These are phyloP conservation scores for Torrubiella hemipterigena DNA, from an alignment of 2,329 filamentous ascomycete species.

Conservation along the genomic window DNA sequence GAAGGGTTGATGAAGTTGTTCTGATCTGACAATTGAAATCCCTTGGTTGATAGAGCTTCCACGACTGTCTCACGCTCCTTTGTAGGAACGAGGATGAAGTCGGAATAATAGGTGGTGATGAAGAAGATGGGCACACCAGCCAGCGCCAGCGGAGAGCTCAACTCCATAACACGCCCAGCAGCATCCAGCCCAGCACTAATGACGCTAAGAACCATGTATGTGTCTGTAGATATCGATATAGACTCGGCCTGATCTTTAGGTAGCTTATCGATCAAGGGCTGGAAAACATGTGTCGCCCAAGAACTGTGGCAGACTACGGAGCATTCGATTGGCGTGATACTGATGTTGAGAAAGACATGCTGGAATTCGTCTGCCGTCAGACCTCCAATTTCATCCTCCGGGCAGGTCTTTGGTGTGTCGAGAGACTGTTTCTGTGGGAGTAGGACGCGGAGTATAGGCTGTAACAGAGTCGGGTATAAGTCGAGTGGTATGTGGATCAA, in stretches of 20 bases:
- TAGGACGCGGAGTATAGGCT: constrained; percentile 76
- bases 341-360: constrained; percentile 86
- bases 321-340: constrained; percentile 83
- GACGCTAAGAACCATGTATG: constrained; percentile 81
- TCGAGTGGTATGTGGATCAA: constrained; percentile 82
- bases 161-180: constrained; percentile 78
- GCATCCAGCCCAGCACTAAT: constrained; percentile 84
- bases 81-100: constrained; percentile 84
- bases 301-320: constrained; percentile 77
- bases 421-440: constrained; percentile 48
- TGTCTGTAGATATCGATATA: constrained; percentile 69
- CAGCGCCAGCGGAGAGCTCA: constrained; percentile 81
- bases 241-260: constrained; percentile 33
- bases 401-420: constrained; percentile 20
- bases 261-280: constrained; percentile 55
- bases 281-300: constrained; percentile 64
- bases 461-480: constrained; percentile 66
- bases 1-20: constrained; percentile 51
- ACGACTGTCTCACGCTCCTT: constrained; percentile 65
- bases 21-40: constrained; percentile 72
- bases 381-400: constrained; percentile 29
- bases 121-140: constrained; percentile 96
- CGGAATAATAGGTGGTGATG: constrained; percentile 95
- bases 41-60: constrained; percentile 61
- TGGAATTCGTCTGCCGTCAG: constrained; percentile 38